Evolutionary conservation across 176 grass and related monocot species (phyloP), one percentile per base, ranked within the genome.

Genomic region (Musa schizocarpa): DNA sequence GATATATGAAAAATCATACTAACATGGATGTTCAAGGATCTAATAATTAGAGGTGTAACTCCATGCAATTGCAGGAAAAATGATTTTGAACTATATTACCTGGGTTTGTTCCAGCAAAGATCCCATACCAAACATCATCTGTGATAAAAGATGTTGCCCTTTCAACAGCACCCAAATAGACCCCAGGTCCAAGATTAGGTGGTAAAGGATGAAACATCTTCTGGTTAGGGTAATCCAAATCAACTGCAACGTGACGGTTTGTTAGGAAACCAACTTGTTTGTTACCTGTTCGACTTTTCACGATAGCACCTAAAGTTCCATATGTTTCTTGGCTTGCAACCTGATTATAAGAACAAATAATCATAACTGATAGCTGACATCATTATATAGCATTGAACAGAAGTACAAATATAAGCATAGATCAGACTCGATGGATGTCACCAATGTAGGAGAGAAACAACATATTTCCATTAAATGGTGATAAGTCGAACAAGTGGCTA

Each of bases 151-250:
- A 94, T 65, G 95, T 99, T 72, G 95, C 95, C 82, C 95, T 91
- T 77, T 99, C 95, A 0, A 99, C 95, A 65, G 95, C 95, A 65
- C 95, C 95, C 76, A 99, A 83, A 86, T 99, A 99, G 87, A 99
- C 91, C 73, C 95, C 95, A 86, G 95, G 95, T 49, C 95, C 95
- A 79, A 99, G 90, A 73, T 99, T 99, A 52, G 90, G 90, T 58
- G 95, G 86, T 72, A 99, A 86, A 17, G 95, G 95, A 84, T 99
- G 95, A 88, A 85, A 99, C 95, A 99, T 99, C 83, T 99, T 99
- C 69, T 99, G 95, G 79, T 94, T 99, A 77, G 95, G 95, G 26
- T 99, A 99, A 61, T 99, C 90, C 86, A 99, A 77, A 73, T 99
- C 95, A 69, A 99, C 95, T 2, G 95, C 95, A 13, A 99, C 95